Evolutionary conservation across 169 alveolate genomes (phyloP).

Genomic region (Plasmodium sp.): DNA sequence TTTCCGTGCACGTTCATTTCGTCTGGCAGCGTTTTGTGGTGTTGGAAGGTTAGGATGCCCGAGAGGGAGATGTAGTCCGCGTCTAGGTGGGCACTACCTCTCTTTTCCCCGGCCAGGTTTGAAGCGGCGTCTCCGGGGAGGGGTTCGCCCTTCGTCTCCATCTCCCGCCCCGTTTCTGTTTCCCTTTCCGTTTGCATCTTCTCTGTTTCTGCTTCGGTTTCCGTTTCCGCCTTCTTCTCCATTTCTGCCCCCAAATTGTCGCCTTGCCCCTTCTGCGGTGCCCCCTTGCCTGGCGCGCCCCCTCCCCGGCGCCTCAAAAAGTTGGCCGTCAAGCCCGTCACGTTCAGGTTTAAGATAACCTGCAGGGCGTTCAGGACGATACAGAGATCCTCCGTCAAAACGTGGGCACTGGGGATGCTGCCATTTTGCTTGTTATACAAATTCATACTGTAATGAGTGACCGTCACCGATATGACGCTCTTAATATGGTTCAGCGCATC

Average conservation of each 20-base stretch:
- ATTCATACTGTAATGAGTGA: slow-evolving; percentile 44
- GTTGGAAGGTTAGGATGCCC: slow-evolving; percentile 41
- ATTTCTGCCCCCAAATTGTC: neutral
- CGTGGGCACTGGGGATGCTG: slow-evolving; percentile 5
- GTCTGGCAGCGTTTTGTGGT: neutral
- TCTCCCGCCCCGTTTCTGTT: too few species aligned
- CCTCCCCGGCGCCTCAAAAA: slow-evolving; percentile 7
- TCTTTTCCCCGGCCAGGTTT: neutral
- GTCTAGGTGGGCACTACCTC: neutral
- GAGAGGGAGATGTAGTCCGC: slow-evolving; percentile 9
- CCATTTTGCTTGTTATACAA: slow-evolving; percentile 16
- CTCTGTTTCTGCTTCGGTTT: too few species aligned
- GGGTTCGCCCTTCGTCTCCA: neutral
- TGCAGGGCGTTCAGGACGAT: slow-evolving; percentile 16
- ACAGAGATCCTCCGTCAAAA: slow-evolving; percentile 55
- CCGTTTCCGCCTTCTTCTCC: neutral
- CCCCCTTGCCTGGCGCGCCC: neutral
- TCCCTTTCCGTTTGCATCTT: too few species aligned
- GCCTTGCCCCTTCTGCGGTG: too few species aligned
- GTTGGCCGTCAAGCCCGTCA: slow-evolving; percentile 51
- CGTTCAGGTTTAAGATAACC: neutral
- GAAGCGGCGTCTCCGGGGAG: neutral
- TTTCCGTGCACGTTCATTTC: slow-evolving; percentile 14
- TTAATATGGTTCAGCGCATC: slow-evolving; percentile 26
- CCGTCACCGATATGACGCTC: slow-evolving; percentile 19